Base-by-base conservation (phyloP, 75 land plant genomes). In the Gnetum montanum region DNA sequence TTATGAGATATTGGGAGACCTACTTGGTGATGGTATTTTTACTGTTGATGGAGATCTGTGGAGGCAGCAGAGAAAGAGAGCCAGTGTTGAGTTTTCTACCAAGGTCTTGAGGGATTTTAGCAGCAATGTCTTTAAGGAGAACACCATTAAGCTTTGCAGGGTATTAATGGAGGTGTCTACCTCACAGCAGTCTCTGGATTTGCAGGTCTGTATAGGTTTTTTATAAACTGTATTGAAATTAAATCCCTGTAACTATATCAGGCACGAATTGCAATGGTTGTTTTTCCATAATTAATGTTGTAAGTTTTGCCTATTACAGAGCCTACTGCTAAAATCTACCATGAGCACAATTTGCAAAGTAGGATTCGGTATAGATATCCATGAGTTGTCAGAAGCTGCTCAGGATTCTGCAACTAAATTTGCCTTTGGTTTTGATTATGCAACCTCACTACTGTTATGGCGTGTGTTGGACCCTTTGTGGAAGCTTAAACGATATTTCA, bases 281-380 rank as follows among this genome's bases (percentile, higher is more conserved):
- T 59, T 15, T 25, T 26, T 10, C n/a, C n/a, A n/a, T n/a, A n/a
- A n/a, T n/a, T n/a, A n/a, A n/a, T n/a, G n/a, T n/a, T n/a, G n/a
- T n/a, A n/a, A n/a, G n/a, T n/a, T n/a, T n/a, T n/a, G n/a, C n/a
- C n/a, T n/a, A n/a, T n/a, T n/a, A 27, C 22, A 86, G 84, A 84
- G 71, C 40, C 59, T 86, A n/a, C 67, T 76, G 23, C 60, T 79
- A 80, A 82, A 71, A 53, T 65, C 79, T 41, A 75, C 80, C 4
- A 43, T 86, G 54, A 87, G 83, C 49, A 71, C 83, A 2, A 79
- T 79, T 6, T 83, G 73, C 61, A 70, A 76, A 63, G 64, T 86
- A 28, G 80, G 74, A 7, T 86, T 86, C 59, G 87, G 91, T n/a
- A 43, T 76, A 41, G 82, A 86, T 8, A 49, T 83, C 26, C 65